Conservation (phyloP, 192 early-diverging fungal species). For the Coemansia sp. region DNA sequence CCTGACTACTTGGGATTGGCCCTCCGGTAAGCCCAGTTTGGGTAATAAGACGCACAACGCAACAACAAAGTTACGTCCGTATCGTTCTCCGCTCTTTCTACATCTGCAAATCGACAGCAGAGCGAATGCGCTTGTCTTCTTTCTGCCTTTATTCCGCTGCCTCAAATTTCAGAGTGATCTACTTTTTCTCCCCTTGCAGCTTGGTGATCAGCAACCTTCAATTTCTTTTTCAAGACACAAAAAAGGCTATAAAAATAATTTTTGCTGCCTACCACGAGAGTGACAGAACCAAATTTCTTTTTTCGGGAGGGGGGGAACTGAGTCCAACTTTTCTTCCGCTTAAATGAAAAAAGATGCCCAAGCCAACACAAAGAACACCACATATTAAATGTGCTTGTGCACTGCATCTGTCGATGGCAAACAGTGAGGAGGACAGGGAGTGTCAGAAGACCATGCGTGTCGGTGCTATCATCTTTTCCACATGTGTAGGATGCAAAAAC, state of each 20-base stretch:
- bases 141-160: too few species aligned
- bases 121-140: too few species aligned
- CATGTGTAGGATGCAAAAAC: too few species aligned
- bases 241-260: neutral
- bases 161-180: neutral
- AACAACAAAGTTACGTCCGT: too few species aligned
- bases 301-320: neutral
- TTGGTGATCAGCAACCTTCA: neutral
- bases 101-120: neutral
- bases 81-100: too few species aligned
- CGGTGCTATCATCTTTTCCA: too few species aligned
- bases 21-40: too few species aligned
- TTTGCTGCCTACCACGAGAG: too few species aligned
- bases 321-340: neutral
- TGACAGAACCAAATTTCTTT: too few species aligned
- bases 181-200: neutral
- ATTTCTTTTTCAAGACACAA: neutral
- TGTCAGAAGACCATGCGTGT: neutral
- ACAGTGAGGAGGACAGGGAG: too few species aligned
- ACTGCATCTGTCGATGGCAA: neutral
- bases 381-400: neutral
- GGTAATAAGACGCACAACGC: too few species aligned
- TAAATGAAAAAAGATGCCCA: neutral
- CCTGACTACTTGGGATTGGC: too few species aligned
- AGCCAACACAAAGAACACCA: neutral